Percentiles rank a stretch among this genome's conserved stretches.
phyloP scores from a whole-genome alignment of 2,329 filamentous ascomycete genomes.

The Aspergillus aculeatinus region DNA sequence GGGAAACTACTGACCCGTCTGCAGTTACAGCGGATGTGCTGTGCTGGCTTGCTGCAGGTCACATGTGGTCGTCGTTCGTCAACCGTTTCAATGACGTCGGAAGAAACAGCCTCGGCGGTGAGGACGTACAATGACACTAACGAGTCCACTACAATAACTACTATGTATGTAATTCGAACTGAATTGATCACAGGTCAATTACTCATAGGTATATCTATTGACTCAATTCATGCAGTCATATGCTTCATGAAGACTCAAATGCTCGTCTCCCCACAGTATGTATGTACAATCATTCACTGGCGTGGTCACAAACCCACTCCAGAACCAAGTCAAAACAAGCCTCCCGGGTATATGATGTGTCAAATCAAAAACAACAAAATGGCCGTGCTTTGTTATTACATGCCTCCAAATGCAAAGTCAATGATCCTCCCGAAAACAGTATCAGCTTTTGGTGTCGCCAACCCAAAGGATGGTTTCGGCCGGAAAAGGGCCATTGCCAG shows the following conservation, averaged over 20 bases:
- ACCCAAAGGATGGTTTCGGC: slow-evolving; percentile 32
- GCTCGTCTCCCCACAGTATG: neutral
- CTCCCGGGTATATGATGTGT: slow-evolving; percentile 6
- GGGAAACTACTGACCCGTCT: too few species aligned
- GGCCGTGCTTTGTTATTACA: neutral
- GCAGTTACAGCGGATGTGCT: too few species aligned
- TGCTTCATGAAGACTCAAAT: neutral
- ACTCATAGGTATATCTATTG: too few species aligned
- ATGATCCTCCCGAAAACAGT: neutral
- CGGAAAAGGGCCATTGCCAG: slow-evolving; percentile 25
- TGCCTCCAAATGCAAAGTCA: neutral
- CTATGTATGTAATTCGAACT: too few species aligned
- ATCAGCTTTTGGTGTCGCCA: slow-evolving; percentile 16
- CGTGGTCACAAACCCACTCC: neutral
- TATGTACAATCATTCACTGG: neutral
- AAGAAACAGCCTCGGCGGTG: slow-evolving; percentile 1
- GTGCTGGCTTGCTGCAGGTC: too few species aligned
- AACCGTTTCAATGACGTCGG: slow-evolving; percentile 1
- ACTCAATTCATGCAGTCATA: neutral
- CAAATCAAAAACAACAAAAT: slow-evolving; percentile 1
- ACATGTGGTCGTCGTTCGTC: too few species aligned
- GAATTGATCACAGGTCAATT: too few species aligned
- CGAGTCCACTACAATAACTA: too few species aligned
- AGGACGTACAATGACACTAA: neutral
- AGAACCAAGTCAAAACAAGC: slow-evolving; percentile 1